Percentiles rank a stretch among this genome's conserved stretches.
These are phyloP conservation scores for Tylopilus sp. DNA, from an alignment of 768 basidiomycete species.

Conservation along the genomic window DNA sequence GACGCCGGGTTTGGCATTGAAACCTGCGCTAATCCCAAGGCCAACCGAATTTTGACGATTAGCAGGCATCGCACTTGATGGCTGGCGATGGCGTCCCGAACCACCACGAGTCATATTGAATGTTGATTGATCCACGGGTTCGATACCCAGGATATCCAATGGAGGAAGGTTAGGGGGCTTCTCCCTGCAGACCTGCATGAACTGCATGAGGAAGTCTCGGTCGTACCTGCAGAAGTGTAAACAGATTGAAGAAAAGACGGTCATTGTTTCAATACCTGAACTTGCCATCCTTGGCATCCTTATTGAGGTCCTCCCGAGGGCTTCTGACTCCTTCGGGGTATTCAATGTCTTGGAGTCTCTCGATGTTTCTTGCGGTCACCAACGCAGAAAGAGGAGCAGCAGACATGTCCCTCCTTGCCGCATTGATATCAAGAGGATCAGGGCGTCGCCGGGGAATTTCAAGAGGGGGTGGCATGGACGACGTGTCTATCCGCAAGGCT, in stretches of 20 bases:
- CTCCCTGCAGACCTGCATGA: conserved; percentile 92
- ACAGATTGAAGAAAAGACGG: background rate
- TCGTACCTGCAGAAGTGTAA: conserved; percentile 67
- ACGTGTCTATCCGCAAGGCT: conserved; percentile 63
- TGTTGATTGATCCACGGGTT: conserved; percentile 55
- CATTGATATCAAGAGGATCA: conserved; percentile 68
- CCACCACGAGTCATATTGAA: too few species aligned
- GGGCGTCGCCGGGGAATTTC: conserved; percentile 51
- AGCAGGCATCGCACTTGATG: too few species aligned
- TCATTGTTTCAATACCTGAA: conserved; percentile 57
- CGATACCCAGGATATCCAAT: conserved; percentile 88
- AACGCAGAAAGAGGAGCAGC: conserved; percentile 52
- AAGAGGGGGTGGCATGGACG: conserved; percentile 38
- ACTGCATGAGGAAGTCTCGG: conserved; percentile 95
- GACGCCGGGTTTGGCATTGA: too few species aligned
- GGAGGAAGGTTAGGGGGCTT: conserved; percentile 89
- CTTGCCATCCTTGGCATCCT: conserved; percentile 80
- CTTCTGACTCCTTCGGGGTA: conserved; percentile 85
- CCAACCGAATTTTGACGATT: too few species aligned
- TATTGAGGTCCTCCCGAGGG: conserved; percentile 82
- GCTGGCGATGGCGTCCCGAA: too few species aligned
- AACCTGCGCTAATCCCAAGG: too few species aligned
- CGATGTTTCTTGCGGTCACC: conserved; percentile 80
- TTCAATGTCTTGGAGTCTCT: conserved; percentile 68
- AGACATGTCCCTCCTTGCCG: conserved; percentile 40